These are phyloP conservation scores for Akanthomyces lecanii DNA, from an alignment of 2,329 filamentous ascomycete genomes.

Conservation along the genomic window DNA sequence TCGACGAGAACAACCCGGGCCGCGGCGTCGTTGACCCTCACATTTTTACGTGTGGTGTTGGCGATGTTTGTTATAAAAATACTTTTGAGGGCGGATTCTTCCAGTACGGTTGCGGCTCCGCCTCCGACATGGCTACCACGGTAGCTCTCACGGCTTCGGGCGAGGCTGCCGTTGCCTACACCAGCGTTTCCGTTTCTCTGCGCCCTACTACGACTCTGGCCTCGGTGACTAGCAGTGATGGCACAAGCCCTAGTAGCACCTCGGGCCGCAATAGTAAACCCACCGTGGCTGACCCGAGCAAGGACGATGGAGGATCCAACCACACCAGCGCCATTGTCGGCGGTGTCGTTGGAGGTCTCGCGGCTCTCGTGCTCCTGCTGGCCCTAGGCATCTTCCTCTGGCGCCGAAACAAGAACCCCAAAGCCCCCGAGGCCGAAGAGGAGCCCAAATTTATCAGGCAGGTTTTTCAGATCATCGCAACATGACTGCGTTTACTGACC, in stretches of 20 bases:
- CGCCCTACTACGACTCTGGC: constrained; percentile 14
- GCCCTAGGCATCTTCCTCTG: constrained; percentile 41
- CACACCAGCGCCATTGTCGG: constrained; percentile 51
- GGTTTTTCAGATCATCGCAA: neutral
- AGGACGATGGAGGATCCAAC: constrained; percentile 23
- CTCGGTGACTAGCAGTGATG: constrained; percentile 19
- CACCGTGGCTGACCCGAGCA: neutral
- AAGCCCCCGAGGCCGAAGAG: neutral
- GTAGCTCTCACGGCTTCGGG: constrained; percentile 46
- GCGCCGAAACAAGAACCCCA: constrained; percentile 34
- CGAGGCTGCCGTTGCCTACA: constrained; percentile 30
- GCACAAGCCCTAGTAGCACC: constrained; percentile 1
- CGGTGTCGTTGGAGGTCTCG: constrained; percentile 49
- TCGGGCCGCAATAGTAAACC: constrained; percentile 2
- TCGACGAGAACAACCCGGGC: constrained; percentile 46
- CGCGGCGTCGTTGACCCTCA: constrained; percentile 53
- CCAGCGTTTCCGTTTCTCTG: constrained; percentile 34
- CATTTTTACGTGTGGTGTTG: constrained; percentile 50
- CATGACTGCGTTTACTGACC: neutral
- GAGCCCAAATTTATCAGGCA: constrained; percentile 14
- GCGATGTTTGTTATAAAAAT: constrained; percentile 52
- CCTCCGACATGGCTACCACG: constrained; percentile 43
- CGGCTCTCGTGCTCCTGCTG: constrained; percentile 39
- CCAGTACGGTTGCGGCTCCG: constrained; percentile 53
- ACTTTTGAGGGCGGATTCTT: constrained; percentile 50